These are phyloP conservation scores for Chenopodium album DNA, from an alignment of 148 eudicot genomes.

Conservation along the genomic window DNA sequence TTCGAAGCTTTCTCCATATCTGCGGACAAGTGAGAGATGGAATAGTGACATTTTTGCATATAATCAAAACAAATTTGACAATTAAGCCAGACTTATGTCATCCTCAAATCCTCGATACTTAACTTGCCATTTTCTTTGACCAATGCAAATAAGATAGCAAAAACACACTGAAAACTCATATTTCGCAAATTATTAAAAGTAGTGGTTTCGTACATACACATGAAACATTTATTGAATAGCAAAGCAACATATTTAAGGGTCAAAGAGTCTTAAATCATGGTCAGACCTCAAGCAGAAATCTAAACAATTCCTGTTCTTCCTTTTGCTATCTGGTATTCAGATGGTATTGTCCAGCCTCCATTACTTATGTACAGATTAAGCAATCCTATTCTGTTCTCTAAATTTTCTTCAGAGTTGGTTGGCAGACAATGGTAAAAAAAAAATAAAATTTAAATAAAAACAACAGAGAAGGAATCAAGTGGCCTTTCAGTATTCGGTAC, in stretches of 20 bases:
- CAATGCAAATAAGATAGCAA: background rate
- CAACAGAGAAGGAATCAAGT: background rate
- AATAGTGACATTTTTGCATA: background rate
- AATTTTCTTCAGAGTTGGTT: background rate
- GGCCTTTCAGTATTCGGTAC: background rate
- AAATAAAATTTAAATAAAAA: too few species aligned
- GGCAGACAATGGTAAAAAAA: background rate
- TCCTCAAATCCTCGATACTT: background rate
- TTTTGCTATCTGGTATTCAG: background rate
- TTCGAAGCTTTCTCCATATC: slow-evolving; percentile 73
- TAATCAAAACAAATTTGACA: background rate
- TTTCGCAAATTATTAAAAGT: background rate
- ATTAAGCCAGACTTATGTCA: background rate
- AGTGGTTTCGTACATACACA: background rate
- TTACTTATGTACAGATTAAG: background rate
- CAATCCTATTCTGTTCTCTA: background rate
- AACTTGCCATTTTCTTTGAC: background rate
- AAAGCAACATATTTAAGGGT: background rate
- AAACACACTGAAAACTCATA: background rate
- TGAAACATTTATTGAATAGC: background rate
- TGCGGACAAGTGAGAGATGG: slow-evolving; percentile 24
- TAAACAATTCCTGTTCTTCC: background rate
- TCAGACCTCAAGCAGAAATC: background rate
- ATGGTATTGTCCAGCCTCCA: background rate
- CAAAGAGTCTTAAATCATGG: background rate